A percentile compares a stretch with the other conserved stretches of the same genome.
Conservation (phyloP, 1,284 basidiomycete species). For the Mycena sp. region DNA sequence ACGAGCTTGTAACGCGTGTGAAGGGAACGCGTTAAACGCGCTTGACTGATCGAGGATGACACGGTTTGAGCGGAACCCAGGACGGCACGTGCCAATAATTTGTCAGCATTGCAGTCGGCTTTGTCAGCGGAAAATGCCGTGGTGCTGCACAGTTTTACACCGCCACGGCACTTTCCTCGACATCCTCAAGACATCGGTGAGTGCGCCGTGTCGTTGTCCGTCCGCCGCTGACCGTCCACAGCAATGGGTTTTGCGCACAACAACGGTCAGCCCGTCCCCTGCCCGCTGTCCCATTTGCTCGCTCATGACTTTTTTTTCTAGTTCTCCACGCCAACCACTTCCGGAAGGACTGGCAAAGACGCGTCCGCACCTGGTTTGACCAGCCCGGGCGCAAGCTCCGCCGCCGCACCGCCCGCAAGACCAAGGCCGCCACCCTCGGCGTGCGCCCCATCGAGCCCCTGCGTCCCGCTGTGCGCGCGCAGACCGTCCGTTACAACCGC, state of each 20-base stretch:
- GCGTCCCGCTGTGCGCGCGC: conserved; percentile 96
- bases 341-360: conserved; percentile 98
- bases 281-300: not conserved
- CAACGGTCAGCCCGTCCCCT: conserved; percentile 65
- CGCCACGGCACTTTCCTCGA: not conserved
- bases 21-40: not conserved
- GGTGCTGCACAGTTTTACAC: not conserved
- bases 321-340: conserved; percentile 96
- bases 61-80: no score
- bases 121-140: no score
- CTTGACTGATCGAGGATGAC: no score
- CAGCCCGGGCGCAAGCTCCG: conserved; percentile 99
- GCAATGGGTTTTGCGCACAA: conserved; percentile 85
- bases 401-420: conserved; percentile 91
- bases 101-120: no score
- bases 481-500: conserved; percentile 98
- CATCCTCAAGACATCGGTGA: conserved; percentile 24
- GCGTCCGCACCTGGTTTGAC: conserved; percentile 98
- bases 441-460: conserved; percentile 93
- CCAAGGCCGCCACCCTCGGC: conserved; percentile 92
- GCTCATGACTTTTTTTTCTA: conserved; percentile 38
- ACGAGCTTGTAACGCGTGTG: not conserved
- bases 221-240: conserved; percentile 32
- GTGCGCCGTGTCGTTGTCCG: not conserved
- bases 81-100: no score